A percentile compares a stretch with the other conserved stretches of the same genome.
Conservation (phyloP, 1,284 basidiomycete genomes). For the Mycosarcoma mackinlayi region DNA sequence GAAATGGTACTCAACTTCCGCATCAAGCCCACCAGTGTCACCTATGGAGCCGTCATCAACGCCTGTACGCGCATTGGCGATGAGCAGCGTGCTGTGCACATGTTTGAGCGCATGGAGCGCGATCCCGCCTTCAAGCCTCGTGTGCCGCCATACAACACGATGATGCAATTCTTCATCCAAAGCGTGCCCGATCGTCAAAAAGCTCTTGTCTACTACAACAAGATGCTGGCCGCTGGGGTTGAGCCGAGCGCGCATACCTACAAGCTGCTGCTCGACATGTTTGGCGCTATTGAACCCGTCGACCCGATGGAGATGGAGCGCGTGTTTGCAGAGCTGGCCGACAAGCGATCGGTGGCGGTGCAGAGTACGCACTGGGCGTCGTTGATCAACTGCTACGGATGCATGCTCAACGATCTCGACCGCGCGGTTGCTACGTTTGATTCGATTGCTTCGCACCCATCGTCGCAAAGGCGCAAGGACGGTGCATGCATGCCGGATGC, state of each 20-base stretch:
- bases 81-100: conserved; percentile 79
- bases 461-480: conserved; percentile 60
- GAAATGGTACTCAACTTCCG: conserved; percentile 63
- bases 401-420: conserved; percentile 80
- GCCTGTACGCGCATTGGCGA: conserved; percentile 89
- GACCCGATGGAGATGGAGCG: conserved; percentile 80
- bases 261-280: conserved; percentile 85
- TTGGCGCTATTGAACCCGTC: conserved; percentile 82
- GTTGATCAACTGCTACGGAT: conserved; percentile 90
- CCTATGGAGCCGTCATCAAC: conserved; percentile 90
- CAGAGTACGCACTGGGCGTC: conserved; percentile 91
- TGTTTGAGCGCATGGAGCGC: conserved; percentile 86
- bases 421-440: conserved; percentile 83
- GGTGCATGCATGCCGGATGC: conserved; percentile 76
- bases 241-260: conserved; percentile 63
- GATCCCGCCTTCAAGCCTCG: conserved; percentile 83
- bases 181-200: conserved; percentile 82
- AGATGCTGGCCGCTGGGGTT: conserved; percentile 77
- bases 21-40: conserved; percentile 83
- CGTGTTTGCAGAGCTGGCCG: conserved; percentile 76
- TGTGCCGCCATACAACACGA: conserved; percentile 94
- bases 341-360: conserved; percentile 74
- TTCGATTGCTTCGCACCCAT: conserved; percentile 74
- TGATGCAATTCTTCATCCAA: conserved; percentile 96
- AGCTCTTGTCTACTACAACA: conserved; percentile 76